Percentiles rank a stretch among this genome's conserved stretches.
Evolutionary conservation across 768 basidiomycete species (phyloP).

Genomic region (Coprinellus micaceus): DNA sequence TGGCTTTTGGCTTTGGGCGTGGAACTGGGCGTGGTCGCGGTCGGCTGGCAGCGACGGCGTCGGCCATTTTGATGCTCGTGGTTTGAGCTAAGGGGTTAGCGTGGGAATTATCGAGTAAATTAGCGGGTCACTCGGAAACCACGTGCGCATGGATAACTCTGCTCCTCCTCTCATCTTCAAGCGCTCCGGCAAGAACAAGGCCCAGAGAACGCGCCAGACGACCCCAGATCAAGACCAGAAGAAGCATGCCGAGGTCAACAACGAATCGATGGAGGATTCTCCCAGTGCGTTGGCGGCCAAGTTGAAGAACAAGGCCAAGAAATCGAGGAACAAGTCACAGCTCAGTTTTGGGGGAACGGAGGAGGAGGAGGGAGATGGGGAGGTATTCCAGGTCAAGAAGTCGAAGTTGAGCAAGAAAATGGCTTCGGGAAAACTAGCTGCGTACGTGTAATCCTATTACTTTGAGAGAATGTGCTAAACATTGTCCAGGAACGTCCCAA

Average conservation of each 20-base stretch:
- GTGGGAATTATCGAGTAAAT: slow-evolving; percentile 37
- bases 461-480: slow-evolving; percentile 7
- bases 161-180: slow-evolving; percentile 48
- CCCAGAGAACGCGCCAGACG: slow-evolving; percentile 36
- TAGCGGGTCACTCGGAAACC: slow-evolving; percentile 28
- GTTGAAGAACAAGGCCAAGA: slow-evolving; percentile 69
- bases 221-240: slow-evolving; percentile 31
- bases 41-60: slow-evolving; percentile 33
- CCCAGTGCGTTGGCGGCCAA: slow-evolving; percentile 62
- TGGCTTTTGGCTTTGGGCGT: slow-evolving; percentile 46
- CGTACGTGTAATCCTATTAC: slow-evolving; percentile 32
- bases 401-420: slow-evolving; percentile 70
- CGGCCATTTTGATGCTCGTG: slow-evolving; percentile 30
- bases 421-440: slow-evolving; percentile 50
- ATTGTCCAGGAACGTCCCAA: slow-evolving; percentile 37
- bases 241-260: slow-evolving; percentile 10
- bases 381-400: slow-evolving; percentile 78
- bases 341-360: slow-evolving; percentile 71
- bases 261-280: slow-evolving; percentile 34
- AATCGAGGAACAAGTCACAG: slow-evolving; percentile 58
- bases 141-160: slow-evolving; percentile 41
- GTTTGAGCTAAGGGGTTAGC: slow-evolving; percentile 25
- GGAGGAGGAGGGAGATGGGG: slow-evolving; percentile 59
- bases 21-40: slow-evolving; percentile 51
- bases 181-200: slow-evolving; percentile 40